Evolutionary conservation across 768 basidiomycete species (phyloP), one percentile per base, ranked within the genome.

Genomic region (Phlebiopsis flavidoalba): DNA sequence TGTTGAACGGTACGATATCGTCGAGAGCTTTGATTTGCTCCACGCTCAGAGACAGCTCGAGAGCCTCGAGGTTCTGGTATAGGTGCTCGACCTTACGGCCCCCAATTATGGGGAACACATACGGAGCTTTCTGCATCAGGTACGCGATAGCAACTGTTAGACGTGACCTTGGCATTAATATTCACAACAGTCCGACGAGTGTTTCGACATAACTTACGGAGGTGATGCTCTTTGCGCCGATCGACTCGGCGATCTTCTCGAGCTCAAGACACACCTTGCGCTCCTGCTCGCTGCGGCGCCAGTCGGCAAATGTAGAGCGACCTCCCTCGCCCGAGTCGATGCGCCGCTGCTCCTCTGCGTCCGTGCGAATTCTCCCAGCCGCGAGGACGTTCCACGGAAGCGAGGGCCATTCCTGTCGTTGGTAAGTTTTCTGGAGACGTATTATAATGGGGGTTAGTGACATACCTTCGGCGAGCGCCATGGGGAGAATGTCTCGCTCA

Each of bases 11-110:
- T 15, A 75, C 53, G 6, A 73, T 67, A 24, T 71, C 67, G 53
- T 85, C 83, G 15, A 85, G 62, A 45, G 71, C 74, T 35, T 72
- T 69, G 43, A 83, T 77, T 19, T 84, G 81, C 47, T 78, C 77
- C 0, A 70, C 62, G 2, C 75, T 76, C 49, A 84, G 76, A 0
- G 71, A 61, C 40, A 85, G 77, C 14, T 77, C 73, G 6, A 84
- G 67, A 1, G 82, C 81, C 64, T 83, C 76, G 21, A 84, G 59
- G 64, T 84, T 86, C 49, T 76, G 75, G 49, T 71, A 51, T 17
- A 85, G 67, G 37, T 85, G 80, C 66, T 82, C 80, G 46, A 81
- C 70, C 65, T 83, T 85, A 52, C 81, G 74, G 0, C 80, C 78
- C 3, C 81, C 81, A 24, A 83, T 67, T 60, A 83, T 73, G 0